Conservation (phyloP, 495 filamentous ascomycete genomes). For the Penicillium maclennaniae region DNA sequence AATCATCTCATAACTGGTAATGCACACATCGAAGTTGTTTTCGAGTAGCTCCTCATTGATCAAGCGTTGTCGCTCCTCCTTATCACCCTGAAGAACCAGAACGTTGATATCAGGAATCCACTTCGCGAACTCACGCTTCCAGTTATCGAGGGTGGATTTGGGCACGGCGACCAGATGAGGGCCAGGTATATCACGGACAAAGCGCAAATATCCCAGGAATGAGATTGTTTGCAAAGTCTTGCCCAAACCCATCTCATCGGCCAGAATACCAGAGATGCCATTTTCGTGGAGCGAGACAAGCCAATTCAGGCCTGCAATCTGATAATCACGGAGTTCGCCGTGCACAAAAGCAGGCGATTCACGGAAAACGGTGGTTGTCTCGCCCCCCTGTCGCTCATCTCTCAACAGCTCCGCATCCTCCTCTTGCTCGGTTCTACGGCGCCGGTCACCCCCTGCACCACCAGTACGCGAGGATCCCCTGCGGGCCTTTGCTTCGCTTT, state of each 20-base stretch:
- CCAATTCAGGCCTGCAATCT: conserved; percentile 93
- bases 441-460: conserved; percentile 75
- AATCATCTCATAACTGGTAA: conserved; percentile 97
- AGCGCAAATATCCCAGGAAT: conserved; percentile 93
- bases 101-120: conserved; percentile 98
- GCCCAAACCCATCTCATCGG: conserved; percentile 95
- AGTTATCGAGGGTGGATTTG: conserved; percentile 98
- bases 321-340: conserved; percentile 91
- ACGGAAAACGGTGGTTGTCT: conserved; percentile 82
- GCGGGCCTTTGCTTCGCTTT: conserved; percentile 62
- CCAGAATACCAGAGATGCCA: conserved; percentile 95
- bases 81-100: conserved; percentile 89
- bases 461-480: conserved; percentile 74
- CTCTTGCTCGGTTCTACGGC: conserved; percentile 90
- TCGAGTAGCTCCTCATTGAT: conserved; percentile 88
- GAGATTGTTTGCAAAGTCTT: conserved; percentile 88
- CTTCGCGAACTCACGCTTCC: conserved; percentile 86
- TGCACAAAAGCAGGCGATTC: conserved; percentile 88
- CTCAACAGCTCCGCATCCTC: conserved; percentile 94
- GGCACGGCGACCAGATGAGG: conserved; percentile 95
- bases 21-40: conserved; percentile 89
- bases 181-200: conserved; percentile 79
- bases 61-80: conserved; percentile 83
- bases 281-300: conserved; percentile 98
- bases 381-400: conserved; percentile 83